Evolutionary conservation across 2,329 filamentous ascomycete genomes (phyloP), one percentile per base, ranked within the genome.

Genomic region (Pleurostoma richardsiae): DNA sequence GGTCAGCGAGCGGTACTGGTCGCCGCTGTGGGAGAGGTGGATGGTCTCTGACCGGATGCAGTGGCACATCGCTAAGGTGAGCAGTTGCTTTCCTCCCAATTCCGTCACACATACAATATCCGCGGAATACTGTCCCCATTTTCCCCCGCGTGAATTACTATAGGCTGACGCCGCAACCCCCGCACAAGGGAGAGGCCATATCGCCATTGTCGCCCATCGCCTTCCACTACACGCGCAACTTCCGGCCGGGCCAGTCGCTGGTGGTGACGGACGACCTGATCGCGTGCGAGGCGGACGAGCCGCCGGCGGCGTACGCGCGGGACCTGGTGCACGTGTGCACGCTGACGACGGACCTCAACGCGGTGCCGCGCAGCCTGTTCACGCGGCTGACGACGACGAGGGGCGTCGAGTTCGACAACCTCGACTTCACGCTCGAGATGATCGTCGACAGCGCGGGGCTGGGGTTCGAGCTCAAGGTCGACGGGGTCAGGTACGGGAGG

Each of bases 141-240:
- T 29, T 11, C 29, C 43, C 42, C 48, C 27, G 19, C 19, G 19
- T 19, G 19, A 19, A 40, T 30, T 27, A 36, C n/a, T 3, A 30
- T 29, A 43, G 5, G 30, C 44, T 41, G 30, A 48, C 42, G 19
- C 2, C 19, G 19, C n/a, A 11, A 44, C 10, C 27, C 10, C 26
- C 7, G n/a, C n/a, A 30, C 36, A 52, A 87, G 83, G 86, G 85
- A 48, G 86, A 89, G 55, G 79, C 86, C 36, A 78, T 91, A 36
- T 90, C 85, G 6, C 83, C 87, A n/a, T 71, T 82, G 1, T 75
- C 79, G 1, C 87, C 88, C 0, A 85, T 91, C 49, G 86, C 85
- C 3, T 91, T 92, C 67, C 87, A 91, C 70, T 92, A 91, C 67
- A 91, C 88, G 3, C 83, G 88, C 51, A 92, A 91, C 65, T 92